Evolutionary conservation across 306 rosid species (phyloP).

Genomic region (Calophaca sinica): DNA sequence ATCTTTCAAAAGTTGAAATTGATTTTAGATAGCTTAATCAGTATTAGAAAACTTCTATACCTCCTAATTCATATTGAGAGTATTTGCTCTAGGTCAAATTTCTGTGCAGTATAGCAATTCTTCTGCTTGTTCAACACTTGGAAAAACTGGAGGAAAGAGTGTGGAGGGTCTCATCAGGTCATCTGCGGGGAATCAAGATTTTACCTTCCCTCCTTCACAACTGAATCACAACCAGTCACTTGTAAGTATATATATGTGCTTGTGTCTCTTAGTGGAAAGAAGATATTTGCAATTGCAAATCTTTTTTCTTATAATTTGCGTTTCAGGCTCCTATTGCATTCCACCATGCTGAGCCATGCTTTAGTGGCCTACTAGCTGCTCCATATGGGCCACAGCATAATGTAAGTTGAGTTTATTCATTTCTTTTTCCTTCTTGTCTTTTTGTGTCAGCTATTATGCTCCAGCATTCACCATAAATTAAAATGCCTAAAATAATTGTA

Average conservation of each 20-base stretch:
- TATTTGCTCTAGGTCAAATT: conserved; percentile 26
- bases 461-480: neutral
- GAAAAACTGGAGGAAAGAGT: conserved; percentile 46
- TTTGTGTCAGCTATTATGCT: neutral
- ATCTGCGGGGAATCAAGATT: conserved; percentile 48
- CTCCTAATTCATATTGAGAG: neutral
- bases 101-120: conserved; percentile 25
- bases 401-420: conserved; percentile 39
- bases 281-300: conserved; percentile 5
- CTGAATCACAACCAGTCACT: conserved; percentile 51
- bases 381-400: conserved; percentile 54
- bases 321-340: conserved; percentile 64
- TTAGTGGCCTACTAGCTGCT: conserved; percentile 51
- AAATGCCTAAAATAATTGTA: neutral
- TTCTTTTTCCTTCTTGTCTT: neutral
- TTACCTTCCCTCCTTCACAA: conserved; percentile 51
- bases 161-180: conserved; percentile 46
- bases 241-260: conserved; percentile 54
- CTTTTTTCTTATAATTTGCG: conserved; percentile 11
- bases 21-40: neutral
- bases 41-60: neutral
- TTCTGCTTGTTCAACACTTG: conserved; percentile 52
- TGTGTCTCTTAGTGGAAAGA: conserved; percentile 11
- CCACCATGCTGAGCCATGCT: conserved; percentile 55
- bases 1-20: conserved; percentile 4